Conservation (phyloP, 345 rosid genomes). For the Corymbia maculata region DNA sequence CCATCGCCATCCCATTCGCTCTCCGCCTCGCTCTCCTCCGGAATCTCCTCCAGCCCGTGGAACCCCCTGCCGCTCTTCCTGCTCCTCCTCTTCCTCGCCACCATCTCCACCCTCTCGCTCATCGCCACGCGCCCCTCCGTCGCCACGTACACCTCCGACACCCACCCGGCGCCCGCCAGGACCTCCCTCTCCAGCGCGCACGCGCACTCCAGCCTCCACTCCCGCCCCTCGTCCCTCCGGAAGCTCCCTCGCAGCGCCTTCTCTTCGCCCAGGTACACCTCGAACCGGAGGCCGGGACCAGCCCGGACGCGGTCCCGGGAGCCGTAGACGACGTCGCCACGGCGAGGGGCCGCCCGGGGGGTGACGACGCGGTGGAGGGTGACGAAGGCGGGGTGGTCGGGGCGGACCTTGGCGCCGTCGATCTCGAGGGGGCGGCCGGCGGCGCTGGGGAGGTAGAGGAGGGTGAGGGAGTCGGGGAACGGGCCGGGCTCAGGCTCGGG, state of each 20-base stretch:
- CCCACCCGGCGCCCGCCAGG: background rate
- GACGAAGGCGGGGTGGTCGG: constrained; percentile 50
- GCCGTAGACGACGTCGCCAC: constrained; percentile 35
- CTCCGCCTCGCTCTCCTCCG: constrained; percentile 47
- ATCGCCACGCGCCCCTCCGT: constrained; percentile 49
- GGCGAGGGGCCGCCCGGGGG: constrained; percentile 2
- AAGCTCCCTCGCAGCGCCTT: constrained; percentile 52
- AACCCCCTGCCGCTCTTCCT: constrained; percentile 5
- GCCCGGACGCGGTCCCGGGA: constrained; percentile 51
- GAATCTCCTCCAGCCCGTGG: constrained; percentile 58
- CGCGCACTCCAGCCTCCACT: constrained; percentile 56
- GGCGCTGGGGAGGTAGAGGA: constrained; percentile 57
- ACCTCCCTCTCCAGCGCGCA: constrained; percentile 27
- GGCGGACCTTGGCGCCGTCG: constrained; percentile 47
- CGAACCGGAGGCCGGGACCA: constrained; percentile 58
- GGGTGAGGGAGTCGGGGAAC: constrained; percentile 57
- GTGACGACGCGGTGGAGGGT: constrained; percentile 49
- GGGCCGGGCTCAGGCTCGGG: background rate
- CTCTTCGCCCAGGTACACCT: constrained; percentile 51
- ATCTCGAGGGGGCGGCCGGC: constrained; percentile 39
- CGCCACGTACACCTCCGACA: constrained; percentile 46
- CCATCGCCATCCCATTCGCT: background rate
- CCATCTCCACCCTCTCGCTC: constrained; percentile 31
- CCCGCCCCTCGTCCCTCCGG: constrained; percentile 29
- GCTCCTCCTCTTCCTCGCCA: constrained; percentile 17